A percentile compares a stretch with the other conserved stretches of the same genome.
These are phyloP conservation scores for Blastobotrys illinoisensis DNA, from an alignment of 1,139 yeast species.

Conservation along the genomic window DNA sequence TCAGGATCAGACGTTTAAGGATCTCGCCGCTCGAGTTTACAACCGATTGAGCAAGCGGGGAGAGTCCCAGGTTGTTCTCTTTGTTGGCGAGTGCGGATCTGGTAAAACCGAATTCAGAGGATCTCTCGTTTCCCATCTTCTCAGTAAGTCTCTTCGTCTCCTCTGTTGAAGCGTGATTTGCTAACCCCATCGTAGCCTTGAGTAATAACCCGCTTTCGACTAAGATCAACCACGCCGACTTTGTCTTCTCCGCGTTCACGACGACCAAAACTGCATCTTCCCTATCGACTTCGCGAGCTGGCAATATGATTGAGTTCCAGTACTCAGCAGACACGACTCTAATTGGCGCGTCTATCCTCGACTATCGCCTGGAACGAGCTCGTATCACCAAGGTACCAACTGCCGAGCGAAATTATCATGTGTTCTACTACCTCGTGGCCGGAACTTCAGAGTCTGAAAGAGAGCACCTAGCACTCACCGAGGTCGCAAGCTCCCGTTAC, in stretches of 20 bases:
- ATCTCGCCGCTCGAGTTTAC: slow-evolving; percentile 36
- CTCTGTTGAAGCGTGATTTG: background rate
- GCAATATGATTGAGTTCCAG: slow-evolving; percentile 38
- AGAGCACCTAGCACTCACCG: slow-evolving; percentile 34
- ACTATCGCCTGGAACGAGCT: slow-evolving; percentile 38
- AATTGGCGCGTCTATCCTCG: slow-evolving; percentile 36
- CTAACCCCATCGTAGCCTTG: slow-evolving; percentile 22
- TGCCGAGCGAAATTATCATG: slow-evolving; percentile 39
- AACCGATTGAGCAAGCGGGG: slow-evolving; percentile 36
- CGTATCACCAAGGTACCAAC: slow-evolving; percentile 39
- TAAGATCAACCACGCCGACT: slow-evolving; percentile 33
- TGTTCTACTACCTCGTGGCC: slow-evolving; percentile 37
- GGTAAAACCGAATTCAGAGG: slow-evolving; percentile 38
- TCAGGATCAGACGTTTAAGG: slow-evolving; percentile 37
- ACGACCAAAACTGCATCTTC: slow-evolving; percentile 36
- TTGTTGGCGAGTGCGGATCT: slow-evolving; percentile 38
- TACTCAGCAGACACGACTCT: slow-evolving; percentile 35
- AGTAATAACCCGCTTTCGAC: slow-evolving; percentile 36
- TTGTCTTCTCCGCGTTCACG: slow-evolving; percentile 36
- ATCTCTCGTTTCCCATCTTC: slow-evolving; percentile 29
- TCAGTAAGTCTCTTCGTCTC: slow-evolving; percentile 23
- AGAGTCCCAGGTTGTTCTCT: slow-evolving; percentile 37
- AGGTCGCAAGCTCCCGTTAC: slow-evolving; percentile 29
- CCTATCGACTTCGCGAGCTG: slow-evolving; percentile 35
- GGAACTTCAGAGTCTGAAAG: slow-evolving; percentile 38